Conservation (phyloP, 306 rosid genomes). For the Dalbergia oliveri region DNA sequence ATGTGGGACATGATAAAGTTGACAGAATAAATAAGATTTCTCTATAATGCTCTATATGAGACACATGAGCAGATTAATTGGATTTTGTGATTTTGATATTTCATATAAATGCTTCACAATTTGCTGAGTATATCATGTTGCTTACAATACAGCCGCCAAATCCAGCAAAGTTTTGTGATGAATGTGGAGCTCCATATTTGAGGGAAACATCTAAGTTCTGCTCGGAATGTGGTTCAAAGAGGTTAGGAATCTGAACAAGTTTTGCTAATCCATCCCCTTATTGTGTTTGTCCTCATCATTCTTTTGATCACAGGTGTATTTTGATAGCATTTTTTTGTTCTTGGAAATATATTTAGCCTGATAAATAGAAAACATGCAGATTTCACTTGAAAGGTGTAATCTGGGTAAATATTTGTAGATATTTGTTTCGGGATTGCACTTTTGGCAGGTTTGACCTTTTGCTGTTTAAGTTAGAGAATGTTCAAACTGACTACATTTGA, state of each 20-base stretch:
- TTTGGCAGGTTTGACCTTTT: conserved; percentile 7
- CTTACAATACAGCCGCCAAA: conserved; percentile 70
- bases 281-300: background rate
- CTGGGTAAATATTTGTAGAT: conserved; percentile 18
- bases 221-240: conserved; percentile 91
- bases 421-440: background rate
- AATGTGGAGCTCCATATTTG: conserved; percentile 87
- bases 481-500: background rate
- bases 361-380: conserved; percentile 13
- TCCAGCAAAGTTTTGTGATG: conserved; percentile 91
- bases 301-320: conserved; percentile 33
- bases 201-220: conserved; percentile 96
- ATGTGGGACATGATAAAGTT: background rate
- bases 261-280: background rate
- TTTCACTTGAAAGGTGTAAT: conserved; percentile 31
- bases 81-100: conserved; percentile 28
- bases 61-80: background rate
- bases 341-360: conserved; percentile 34
- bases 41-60: too few species aligned
- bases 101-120: background rate
- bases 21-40: too few species aligned
- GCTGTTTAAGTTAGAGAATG: background rate
- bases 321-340: conserved; percentile 18
- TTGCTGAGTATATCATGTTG: conserved; percentile 31
- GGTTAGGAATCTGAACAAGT: conserved; percentile 61